These are phyloP conservation scores for Nannizziopsis barbatae DNA, from an alignment of 2,329 filamentous ascomycete genomes.

Conservation along the genomic window DNA sequence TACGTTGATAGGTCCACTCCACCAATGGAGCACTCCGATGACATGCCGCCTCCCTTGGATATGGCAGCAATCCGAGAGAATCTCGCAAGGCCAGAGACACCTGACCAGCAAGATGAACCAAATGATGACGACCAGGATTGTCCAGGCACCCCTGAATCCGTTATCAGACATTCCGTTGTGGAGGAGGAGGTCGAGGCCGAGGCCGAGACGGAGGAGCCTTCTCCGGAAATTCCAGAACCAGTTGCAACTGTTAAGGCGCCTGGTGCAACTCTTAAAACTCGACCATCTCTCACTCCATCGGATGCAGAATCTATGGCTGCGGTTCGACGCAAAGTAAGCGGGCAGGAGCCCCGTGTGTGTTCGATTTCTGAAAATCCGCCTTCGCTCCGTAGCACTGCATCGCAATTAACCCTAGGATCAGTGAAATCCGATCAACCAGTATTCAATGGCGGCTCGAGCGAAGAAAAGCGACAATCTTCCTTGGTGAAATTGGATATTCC, in stretches of 20 bases:
- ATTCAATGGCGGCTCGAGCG: neutral
- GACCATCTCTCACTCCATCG: constrained; percentile 74
- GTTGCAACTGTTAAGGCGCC: constrained; percentile 81
- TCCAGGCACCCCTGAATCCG: constrained; percentile 71
- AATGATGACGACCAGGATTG: constrained; percentile 46
- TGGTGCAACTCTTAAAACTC: constrained; percentile 76
- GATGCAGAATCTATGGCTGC: constrained; percentile 79
- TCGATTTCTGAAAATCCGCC: constrained; percentile 3
- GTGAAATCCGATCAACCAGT: constrained; percentile 1
- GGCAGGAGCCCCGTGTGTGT: constrained; percentile 44
- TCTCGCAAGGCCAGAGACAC: constrained; percentile 32
- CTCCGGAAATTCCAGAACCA: constrained; percentile 58
- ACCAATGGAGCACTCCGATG: constrained; percentile 16
- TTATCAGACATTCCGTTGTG: constrained; percentile 64
- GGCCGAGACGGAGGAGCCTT: constrained; percentile 22
- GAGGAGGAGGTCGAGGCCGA: constrained; percentile 33
- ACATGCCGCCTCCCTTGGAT: constrained; percentile 20
- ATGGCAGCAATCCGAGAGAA: constrained; percentile 30
- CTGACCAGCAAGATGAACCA: constrained; percentile 50
- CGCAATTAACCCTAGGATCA: constrained; percentile 2
- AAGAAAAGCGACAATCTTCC: constrained; percentile 52
- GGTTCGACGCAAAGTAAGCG: constrained; percentile 71
- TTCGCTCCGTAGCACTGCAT: neutral
- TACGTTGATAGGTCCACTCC: constrained; percentile 42
- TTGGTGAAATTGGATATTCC: constrained; percentile 75